These are phyloP conservation scores for Saccharomyces kudriavzevii DNA, from an alignment of 805 yeast genomes.

Conservation along the genomic window DNA sequence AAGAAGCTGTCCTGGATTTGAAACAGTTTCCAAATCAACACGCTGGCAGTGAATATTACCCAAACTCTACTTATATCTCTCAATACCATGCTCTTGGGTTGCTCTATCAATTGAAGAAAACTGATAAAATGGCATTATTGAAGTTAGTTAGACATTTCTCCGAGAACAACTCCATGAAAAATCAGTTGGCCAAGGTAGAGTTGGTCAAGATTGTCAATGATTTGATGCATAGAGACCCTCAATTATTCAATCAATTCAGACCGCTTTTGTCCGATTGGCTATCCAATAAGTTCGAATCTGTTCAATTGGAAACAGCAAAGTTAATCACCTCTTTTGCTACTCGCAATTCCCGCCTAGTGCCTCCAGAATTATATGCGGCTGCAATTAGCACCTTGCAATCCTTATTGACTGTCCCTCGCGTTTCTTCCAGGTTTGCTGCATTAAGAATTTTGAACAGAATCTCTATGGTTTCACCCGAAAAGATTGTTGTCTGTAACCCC, in stretches of 20 bases:
- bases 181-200: constrained; percentile 78
- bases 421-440: constrained; percentile 86
- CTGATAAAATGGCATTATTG: constrained; percentile 88
- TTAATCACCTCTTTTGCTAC: constrained; percentile 37
- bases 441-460: constrained; percentile 80
- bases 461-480: constrained; percentile 75
- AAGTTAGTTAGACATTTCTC: constrained; percentile 77
- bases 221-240: constrained; percentile 63
- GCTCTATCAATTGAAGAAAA: constrained; percentile 77
- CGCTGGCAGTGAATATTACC: constrained; percentile 39
- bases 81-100: constrained; percentile 95
- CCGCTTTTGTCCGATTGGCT: constrained; percentile 61
- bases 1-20: constrained; percentile 62
- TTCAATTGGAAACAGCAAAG: constrained; percentile 86
- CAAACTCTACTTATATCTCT: constrained; percentile 69
- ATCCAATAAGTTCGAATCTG: constrained; percentile 77
- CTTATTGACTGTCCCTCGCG: constrained; percentile 78
- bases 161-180: constrained; percentile 54
- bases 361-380: constrained; percentile 56
- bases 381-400: constrained; percentile 70
- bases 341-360: constrained; percentile 45
- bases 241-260: constrained; percentile 39
- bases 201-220: constrained; percentile 75
- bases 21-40: constrained; percentile 35
- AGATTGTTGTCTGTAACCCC: constrained; percentile 65